A percentile compares a stretch with the other conserved stretches of the same genome.
Evolutionary conservation across 257 asterid genomes (phyloP).

Genomic region (Rhazya stricta): DNA sequence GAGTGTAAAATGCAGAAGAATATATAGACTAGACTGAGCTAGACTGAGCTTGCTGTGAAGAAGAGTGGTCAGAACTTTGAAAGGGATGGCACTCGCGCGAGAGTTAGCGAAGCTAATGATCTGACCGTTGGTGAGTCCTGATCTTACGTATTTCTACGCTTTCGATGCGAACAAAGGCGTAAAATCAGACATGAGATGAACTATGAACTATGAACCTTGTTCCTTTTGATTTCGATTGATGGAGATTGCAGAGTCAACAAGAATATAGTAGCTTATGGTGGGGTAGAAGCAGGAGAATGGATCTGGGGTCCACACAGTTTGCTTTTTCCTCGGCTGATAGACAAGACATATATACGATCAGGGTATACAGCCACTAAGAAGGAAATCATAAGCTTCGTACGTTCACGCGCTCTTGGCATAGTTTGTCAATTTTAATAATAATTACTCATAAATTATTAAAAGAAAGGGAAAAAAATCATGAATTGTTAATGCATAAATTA

Average conservation of each 20-base stretch:
- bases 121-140: conserved; percentile 18
- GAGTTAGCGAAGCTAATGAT: conserved; percentile 22
- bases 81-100: conserved; percentile 10
- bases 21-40: conserved; percentile 8
- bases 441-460: too few relatives aligned
- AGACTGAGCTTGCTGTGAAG: conserved; percentile 8
- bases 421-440: too few relatives aligned
- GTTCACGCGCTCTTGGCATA: too few relatives aligned
- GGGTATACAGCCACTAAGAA: too few relatives aligned
- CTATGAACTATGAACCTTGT: neutral
- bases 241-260: neutral
- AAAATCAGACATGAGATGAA: neutral
- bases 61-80: neutral
- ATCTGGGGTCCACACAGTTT: neutral
- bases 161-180: neutral
- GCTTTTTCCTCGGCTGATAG: neutral
- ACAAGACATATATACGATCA: conserved; percentile 2
- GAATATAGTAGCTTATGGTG: neutral
- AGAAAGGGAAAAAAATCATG: too few relatives aligned
- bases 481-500: too few relatives aligned
- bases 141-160: conserved; percentile 6
- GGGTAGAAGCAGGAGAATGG: neutral
- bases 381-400: too few relatives aligned
- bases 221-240: conserved; percentile 1
- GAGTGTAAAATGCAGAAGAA: conserved; percentile 15